These are phyloP conservation scores for Metschnikowia bowlesiae DNA, from an alignment of 805 yeast genomes.

Conservation along the genomic window DNA sequence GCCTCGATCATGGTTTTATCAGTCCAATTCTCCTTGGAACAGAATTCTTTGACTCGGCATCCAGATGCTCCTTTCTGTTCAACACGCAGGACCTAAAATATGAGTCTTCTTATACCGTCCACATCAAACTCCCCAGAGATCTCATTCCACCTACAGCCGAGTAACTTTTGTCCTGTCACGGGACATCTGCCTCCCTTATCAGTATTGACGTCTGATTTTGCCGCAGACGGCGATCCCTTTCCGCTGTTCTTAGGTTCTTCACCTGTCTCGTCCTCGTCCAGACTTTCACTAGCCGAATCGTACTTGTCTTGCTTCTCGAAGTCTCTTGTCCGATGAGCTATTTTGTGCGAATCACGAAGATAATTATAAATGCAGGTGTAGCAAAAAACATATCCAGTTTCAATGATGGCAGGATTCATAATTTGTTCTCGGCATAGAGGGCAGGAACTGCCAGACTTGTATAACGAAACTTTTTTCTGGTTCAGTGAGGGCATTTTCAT, in stretches of 20 bases:
- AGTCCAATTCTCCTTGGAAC: too few relatives aligned
- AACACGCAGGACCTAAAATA: constrained; percentile 37
- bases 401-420: constrained; percentile 79
- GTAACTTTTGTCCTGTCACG: constrained; percentile 62
- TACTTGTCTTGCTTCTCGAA: constrained; percentile 13
- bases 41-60: too few relatives aligned
- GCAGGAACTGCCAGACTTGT: constrained; percentile 43
- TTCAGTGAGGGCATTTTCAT: constrained; percentile 13
- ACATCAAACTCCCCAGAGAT: constrained; percentile 61
- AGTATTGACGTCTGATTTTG: neutral
- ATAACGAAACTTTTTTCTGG: constrained; percentile 17
- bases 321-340: constrained; percentile 17
- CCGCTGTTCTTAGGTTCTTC: constrained; percentile 6
- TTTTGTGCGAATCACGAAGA: constrained; percentile 45
- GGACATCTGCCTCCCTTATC: constrained; percentile 72
- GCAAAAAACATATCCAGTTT: constrained; percentile 88
- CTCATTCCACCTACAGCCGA: constrained; percentile 67
- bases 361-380: constrained; percentile 77
- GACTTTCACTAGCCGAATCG: constrained; percentile 9
- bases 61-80: too few relatives aligned
- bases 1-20: too few relatives aligned
- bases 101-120: constrained; percentile 71
- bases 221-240: constrained; percentile 4
- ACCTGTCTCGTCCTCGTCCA: constrained; percentile 9
- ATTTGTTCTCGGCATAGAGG: constrained; percentile 65